A percentile compares a stretch with the other conserved stretches of the same genome.
Evolutionary conservation across 2,329 filamentous ascomycete genomes (phyloP).

Genomic region (Cladosporium oxysporum): DNA sequence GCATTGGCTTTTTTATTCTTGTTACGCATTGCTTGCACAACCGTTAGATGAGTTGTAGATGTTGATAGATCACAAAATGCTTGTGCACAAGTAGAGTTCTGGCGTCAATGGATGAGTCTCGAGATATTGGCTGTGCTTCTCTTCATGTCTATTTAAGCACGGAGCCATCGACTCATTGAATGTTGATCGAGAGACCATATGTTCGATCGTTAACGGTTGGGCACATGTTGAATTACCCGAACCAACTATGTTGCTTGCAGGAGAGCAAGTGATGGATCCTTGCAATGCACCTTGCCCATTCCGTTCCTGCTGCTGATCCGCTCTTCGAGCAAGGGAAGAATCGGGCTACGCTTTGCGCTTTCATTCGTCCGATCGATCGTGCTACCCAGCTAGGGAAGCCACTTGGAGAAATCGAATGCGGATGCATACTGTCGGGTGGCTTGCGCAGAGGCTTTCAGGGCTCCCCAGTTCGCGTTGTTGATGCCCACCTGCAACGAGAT

Average conservation of each 20-base stretch:
- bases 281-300: no score
- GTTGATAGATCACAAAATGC: background rate
- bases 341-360: no score
- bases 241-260: background rate
- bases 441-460: conserved; percentile 21
- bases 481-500: conserved; percentile 18
- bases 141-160: no score
- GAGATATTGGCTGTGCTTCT: no score
- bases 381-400: conserved; percentile 8
- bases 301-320: no score
- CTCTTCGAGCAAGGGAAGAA: no score
- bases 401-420: conserved; percentile 22
- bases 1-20: background rate
- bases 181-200: background rate
- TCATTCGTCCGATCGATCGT: no score
- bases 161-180: background rate
- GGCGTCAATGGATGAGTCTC: background rate
- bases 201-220: no score
- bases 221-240: background rate
- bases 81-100: background rate
- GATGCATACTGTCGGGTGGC: conserved; percentile 9
- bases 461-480: conserved; percentile 30
- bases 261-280: no score
- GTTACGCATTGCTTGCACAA: background rate
- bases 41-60: background rate